phyloP scores from a whole-genome alignment of 495 filamentous ascomycete genomes.

The Bombardia bombarda region DNA sequence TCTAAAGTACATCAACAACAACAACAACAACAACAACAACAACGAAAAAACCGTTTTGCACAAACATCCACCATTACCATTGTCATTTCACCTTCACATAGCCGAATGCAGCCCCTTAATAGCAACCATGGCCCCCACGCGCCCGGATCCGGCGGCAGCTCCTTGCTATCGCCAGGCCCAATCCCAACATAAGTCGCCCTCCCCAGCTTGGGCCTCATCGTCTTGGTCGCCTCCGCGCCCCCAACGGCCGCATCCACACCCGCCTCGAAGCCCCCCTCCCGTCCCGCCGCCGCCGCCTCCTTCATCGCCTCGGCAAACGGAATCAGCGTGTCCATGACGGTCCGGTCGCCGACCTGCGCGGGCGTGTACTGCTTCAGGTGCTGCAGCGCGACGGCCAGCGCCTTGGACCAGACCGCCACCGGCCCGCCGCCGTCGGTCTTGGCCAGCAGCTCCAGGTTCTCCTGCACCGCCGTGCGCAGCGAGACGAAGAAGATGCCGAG shows the following conservation, averaged over 20 bases:
- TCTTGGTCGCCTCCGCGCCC: constrained; percentile 47
- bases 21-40: too few relatives aligned
- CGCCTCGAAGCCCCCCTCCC: constrained; percentile 39
- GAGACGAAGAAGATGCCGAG: constrained; percentile 53
- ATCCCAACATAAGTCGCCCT: constrained; percentile 53
- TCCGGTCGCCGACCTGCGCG: constrained; percentile 40
- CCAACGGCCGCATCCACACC: constrained; percentile 44
- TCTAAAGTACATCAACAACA: too few relatives aligned
- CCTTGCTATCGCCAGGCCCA: constrained; percentile 30
- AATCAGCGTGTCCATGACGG: constrained; percentile 53
- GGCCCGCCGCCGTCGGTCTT: constrained; percentile 18
- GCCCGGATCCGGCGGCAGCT: constrained; percentile 50
- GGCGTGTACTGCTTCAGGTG: constrained; percentile 42
- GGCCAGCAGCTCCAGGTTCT: constrained; percentile 27
- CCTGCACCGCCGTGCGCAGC: constrained; percentile 39
- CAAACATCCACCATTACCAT: too few relatives aligned
- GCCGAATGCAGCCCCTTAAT: constrained; percentile 39
- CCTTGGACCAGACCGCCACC: constrained; percentile 29
- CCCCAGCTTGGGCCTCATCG: constrained; percentile 48
- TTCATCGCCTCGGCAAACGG: constrained; percentile 46
- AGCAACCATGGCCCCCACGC: constrained; percentile 55
- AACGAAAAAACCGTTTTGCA: too few relatives aligned
- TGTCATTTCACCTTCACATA: too few relatives aligned
- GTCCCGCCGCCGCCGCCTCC: constrained; percentile 32
- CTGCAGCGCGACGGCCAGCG: constrained; percentile 27